Evolutionary conservation across 2,329 filamentous ascomycete genomes (phyloP).

Genomic region (Aspergillus transmontanensis): DNA sequence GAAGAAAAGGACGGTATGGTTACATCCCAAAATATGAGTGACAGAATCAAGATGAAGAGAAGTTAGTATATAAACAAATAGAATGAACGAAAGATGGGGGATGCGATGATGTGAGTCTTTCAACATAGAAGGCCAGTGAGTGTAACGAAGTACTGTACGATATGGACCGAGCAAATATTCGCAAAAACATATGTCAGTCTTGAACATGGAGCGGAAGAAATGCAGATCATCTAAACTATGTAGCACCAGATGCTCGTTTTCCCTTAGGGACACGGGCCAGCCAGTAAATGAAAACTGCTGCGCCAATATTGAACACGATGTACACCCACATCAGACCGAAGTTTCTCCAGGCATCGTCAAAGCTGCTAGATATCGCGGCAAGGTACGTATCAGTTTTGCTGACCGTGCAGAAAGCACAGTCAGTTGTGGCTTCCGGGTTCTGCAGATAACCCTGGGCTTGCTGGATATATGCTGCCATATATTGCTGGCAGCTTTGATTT

Average conservation of each 20-base stretch:
- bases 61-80: no score
- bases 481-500: conserved; percentile 62
- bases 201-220: background rate
- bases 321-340: conserved; percentile 70
- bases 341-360: conserved; percentile 63
- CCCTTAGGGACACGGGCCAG: conserved; percentile 56
- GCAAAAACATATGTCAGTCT: background rate
- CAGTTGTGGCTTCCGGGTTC: conserved; percentile 45
- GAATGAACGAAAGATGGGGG: no score
- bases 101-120: no score
- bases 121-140: no score
- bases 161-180: background rate
- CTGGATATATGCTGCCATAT: conserved; percentile 45
- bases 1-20: no score
- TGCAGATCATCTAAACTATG: background rate
- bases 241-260: conserved; percentile 17
- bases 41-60: no score
- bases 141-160: no score
- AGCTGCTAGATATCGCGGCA: conserved; percentile 42
- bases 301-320: conserved; percentile 62
- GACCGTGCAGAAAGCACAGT: conserved; percentile 54
- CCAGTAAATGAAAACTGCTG: conserved; percentile 64
- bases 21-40: no score
- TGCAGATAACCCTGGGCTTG: conserved; percentile 42
- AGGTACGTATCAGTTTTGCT: conserved; percentile 52